Evolutionary conservation across 345 rosid genomes (phyloP).

Genomic region (Populus euphratica): DNA sequence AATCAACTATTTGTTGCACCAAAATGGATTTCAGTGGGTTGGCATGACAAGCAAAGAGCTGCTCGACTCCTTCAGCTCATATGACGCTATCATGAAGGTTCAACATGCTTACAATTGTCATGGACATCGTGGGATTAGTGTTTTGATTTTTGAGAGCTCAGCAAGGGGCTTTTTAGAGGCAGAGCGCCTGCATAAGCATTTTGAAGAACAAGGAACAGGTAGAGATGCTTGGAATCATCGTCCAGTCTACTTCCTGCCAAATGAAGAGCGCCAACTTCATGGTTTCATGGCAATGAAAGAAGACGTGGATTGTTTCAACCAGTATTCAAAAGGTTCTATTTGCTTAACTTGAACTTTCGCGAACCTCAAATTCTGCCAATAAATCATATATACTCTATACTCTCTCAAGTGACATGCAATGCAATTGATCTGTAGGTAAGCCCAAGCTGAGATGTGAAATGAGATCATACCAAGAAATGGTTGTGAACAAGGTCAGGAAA

Average conservation of each 20-base stretch:
- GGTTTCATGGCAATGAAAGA: slow-evolving; percentile 66
- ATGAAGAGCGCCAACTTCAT: slow-evolving; percentile 67
- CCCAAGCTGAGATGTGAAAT: slow-evolving; percentile 55
- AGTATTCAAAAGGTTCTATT: slow-evolving; percentile 51
- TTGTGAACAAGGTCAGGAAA: slow-evolving; percentile 51
- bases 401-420: not conserved
- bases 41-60: slow-evolving; percentile 85
- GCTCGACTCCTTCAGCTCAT: slow-evolving; percentile 52
- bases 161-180: slow-evolving; percentile 77
- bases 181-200: slow-evolving; percentile 60
- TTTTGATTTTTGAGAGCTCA: slow-evolving; percentile 63
- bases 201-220: slow-evolving; percentile 57
- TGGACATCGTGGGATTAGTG: slow-evolving; percentile 82
- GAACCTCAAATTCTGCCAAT: not conserved
- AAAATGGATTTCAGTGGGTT: slow-evolving; percentile 48
- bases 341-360: not conserved
- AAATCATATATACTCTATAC: not conserved
- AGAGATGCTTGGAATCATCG: slow-evolving; percentile 54
- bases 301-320: slow-evolving; percentile 64
- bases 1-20: not conserved
- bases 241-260: slow-evolving; percentile 26
- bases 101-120: slow-evolving; percentile 73
- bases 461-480: slow-evolving; percentile 74
- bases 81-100: slow-evolving; percentile 52
- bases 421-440: slow-evolving; percentile 42